These are phyloP conservation scores for Coemansia sp. DNA, from an alignment of 192 early-diverging fungal genomes.

Conservation along the genomic window DNA sequence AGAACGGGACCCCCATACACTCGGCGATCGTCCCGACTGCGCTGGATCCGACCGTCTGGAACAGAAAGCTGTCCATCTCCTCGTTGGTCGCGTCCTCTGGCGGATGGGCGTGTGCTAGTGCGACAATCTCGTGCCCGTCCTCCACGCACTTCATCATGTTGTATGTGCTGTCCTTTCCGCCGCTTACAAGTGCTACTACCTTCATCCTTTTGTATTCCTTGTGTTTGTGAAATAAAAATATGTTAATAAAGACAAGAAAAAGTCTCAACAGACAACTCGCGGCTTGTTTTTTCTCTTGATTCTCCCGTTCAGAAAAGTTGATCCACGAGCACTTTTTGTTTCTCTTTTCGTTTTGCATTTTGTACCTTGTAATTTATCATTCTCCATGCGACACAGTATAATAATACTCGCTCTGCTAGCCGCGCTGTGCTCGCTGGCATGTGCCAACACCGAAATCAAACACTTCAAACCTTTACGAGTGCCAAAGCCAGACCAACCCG, in stretches of 20 bases:
- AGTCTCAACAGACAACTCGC: too few relatives aligned
- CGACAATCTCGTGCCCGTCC: constrained; percentile 90
- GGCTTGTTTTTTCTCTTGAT: too few relatives aligned
- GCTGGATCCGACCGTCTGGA: constrained; percentile 95
- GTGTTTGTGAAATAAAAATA: too few relatives aligned
- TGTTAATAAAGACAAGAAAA: too few relatives aligned
- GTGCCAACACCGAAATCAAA: constrained; percentile 40
- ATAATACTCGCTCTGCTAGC: constrained; percentile 1
- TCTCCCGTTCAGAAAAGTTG: neutral
- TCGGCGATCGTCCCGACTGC: constrained; percentile 80
- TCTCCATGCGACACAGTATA: too few relatives aligned
- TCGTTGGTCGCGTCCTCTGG: constrained; percentile 64
- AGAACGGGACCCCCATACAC: constrained; percentile 86
- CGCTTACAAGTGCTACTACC: constrained; percentile 59
- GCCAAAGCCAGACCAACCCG: neutral
- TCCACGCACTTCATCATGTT: constrained; percentile 95
- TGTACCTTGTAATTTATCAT: neutral
- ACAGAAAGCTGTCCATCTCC: constrained; percentile 95
- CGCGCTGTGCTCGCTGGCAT: neutral
- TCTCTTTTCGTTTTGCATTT: neutral
- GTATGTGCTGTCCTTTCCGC: constrained; percentile 96
- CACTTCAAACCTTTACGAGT: constrained; percentile 21
- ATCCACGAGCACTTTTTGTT: neutral
- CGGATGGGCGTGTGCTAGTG: constrained; percentile 90
- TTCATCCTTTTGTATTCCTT: constrained; percentile 19